These are phyloP conservation scores for Gossypium ekmanianum DNA, from an alignment of 345 rosid species.

Conservation along the genomic window DNA sequence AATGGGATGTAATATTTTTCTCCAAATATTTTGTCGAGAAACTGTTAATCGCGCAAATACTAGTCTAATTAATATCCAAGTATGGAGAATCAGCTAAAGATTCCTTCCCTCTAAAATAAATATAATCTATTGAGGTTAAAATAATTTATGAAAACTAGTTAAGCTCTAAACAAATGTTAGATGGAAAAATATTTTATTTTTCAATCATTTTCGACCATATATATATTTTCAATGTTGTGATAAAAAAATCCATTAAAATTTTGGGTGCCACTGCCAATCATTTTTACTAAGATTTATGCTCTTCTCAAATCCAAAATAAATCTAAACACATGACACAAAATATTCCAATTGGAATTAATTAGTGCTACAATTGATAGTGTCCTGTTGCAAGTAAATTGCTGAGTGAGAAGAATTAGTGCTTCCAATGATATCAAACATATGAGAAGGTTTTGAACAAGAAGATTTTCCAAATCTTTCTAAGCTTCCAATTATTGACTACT, in stretches of 20 bases:
- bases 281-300: constrained; percentile 30
- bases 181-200: no score
- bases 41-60: no score
- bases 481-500: constrained; percentile 21
- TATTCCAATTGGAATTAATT: constrained; percentile 21
- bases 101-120: background rate
- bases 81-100: background rate
- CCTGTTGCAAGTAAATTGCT: background rate
- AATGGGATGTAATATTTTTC: background rate
- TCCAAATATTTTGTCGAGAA: no score
- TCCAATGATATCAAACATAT: constrained; percentile 23
- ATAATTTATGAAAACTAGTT: no score
- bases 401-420: constrained; percentile 15
- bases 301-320: constrained; percentile 22
- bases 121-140: background rate
- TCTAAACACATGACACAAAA: constrained; percentile 33
- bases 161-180: no score
- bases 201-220: constrained; percentile 1
- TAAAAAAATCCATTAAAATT: constrained; percentile 19
- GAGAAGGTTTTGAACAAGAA: constrained; percentile 14
- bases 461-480: constrained; percentile 39
- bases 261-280: constrained; percentile 26
- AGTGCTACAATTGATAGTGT: background rate
- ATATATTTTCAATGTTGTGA: background rate
- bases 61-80: no score